Base-by-base conservation (phyloP, 208 protist genomes). In the Crithidia acanthocephali region DNA sequence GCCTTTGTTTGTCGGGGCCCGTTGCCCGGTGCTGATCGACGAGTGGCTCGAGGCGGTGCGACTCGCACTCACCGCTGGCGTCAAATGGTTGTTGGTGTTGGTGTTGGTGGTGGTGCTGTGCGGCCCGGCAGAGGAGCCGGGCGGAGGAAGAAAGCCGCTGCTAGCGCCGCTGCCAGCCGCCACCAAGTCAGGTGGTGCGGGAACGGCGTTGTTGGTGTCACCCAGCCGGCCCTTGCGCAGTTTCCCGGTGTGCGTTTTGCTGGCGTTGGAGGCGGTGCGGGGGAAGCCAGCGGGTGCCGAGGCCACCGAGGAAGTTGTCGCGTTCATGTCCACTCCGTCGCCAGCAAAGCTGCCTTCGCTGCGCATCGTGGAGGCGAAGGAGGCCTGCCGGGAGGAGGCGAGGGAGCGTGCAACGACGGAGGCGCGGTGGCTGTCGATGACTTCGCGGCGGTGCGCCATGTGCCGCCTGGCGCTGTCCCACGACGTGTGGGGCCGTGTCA, bases 401-500 rank as follows among this genome's bases (percentile, higher is more conserved):
- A 88, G 70, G 0, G 86, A 89, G 18, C 92, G 81, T n/a, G 79
- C 82, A 40, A 79, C 65, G 42, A 88, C 65, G 16, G 79, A 76
- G 13, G 72, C 58, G 23, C 65, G 56, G 50, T 86, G 87, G 55
- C 84, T 76, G 40, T 84, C 77, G 13, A 89, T 75, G 9, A 81
- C 80, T 28, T 83, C 69, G 28, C 69, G 72, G 13, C 76, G 68
- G 25, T 72, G 68, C 52, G 85, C 73, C 53, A 80, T 16, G n/a
- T 73, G 62, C 2, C 70, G 73, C 10, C 69, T 68, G 20, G 88
- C 92, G 73, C 92, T 94, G 15, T 79, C 79, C 90, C 92, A 97
- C n/a, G 86, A 93, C n/a, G 66, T 81, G 78, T 97, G 92, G 6
- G 92, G 92, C 0, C 83, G 81, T 7, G 88, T 94, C 61, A 97